Conservation (phyloP, 2,329 filamentous ascomycete genomes). For the Colletotrichum sp. region DNA sequence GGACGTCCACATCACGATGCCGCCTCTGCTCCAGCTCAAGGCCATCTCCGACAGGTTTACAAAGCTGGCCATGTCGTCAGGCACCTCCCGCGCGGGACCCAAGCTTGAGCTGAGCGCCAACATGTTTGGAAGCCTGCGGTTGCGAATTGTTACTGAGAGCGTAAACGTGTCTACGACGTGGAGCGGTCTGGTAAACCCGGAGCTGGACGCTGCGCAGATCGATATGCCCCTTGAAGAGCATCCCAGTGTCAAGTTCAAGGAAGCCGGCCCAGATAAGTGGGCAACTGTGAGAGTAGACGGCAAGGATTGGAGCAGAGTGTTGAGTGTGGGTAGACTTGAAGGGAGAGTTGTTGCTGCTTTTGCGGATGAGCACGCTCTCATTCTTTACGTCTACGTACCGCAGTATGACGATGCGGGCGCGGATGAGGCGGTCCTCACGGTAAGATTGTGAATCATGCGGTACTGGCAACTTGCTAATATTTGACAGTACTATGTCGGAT, state of each 20-base stretch:
- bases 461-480: neutral
- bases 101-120: slow-evolving; percentile 90
- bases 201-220: slow-evolving; percentile 80
- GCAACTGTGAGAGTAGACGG: slow-evolving; percentile 91
- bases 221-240: slow-evolving; percentile 77
- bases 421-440: slow-evolving; percentile 79
- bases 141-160: slow-evolving; percentile 83
- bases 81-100: slow-evolving; percentile 43
- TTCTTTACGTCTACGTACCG: slow-evolving; percentile 82
- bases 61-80: slow-evolving; percentile 70
- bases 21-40: slow-evolving; percentile 86
- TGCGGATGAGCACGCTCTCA: slow-evolving; percentile 78
- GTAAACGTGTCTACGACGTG: slow-evolving; percentile 87
- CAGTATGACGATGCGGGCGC: slow-evolving; percentile 69
- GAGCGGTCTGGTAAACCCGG: slow-evolving; percentile 85
- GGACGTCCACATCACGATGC: slow-evolving; percentile 92
- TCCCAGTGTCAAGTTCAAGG: slow-evolving; percentile 80
- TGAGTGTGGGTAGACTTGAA: slow-evolving; percentile 89
- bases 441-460: slow-evolving; percentile 43
- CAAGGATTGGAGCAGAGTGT: slow-evolving; percentile 91
- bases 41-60: slow-evolving; percentile 96
- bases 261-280: slow-evolving; percentile 82
- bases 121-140: slow-evolving; percentile 86
- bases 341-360: slow-evolving; percentile 94
- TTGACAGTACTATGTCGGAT: slow-evolving; percentile 42